These are phyloP conservation scores for Lentinula aciculospora DNA, from an alignment of 768 basidiomycete species.

Conservation along the genomic window DNA sequence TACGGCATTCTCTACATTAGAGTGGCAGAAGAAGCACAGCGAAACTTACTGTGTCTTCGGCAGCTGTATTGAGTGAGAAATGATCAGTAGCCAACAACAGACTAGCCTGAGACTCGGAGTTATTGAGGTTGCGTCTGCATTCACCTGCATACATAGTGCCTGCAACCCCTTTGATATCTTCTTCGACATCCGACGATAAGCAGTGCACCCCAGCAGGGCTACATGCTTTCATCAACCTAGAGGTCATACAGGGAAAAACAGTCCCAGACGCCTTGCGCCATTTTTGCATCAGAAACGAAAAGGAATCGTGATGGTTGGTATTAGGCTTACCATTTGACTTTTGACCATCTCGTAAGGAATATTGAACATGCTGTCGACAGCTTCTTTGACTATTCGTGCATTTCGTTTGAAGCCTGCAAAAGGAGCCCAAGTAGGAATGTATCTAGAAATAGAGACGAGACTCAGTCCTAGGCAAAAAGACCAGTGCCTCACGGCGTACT, in stretches of 20 bases:
- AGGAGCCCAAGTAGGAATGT: constrained; percentile 47
- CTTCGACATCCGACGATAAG: constrained; percentile 36
- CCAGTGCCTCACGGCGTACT: constrained; percentile 16
- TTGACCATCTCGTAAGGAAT: constrained; percentile 47
- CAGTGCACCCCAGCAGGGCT: constrained; percentile 25
- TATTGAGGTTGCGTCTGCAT: constrained; percentile 7
- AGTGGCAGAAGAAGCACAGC: neutral
- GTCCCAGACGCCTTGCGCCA: constrained; percentile 32
- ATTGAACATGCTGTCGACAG: constrained; percentile 43
- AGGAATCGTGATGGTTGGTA: neutral
- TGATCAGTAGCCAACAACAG: too few relatives aligned
- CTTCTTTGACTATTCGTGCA: constrained; percentile 33
- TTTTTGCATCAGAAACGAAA: neutral
- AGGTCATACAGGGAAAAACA: constrained; percentile 39
- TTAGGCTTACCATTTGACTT: constrained; percentile 35
- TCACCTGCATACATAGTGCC: constrained; percentile 46
- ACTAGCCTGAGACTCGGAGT: neutral
- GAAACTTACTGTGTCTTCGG: constrained; percentile 30
- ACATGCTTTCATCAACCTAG: constrained; percentile 35
- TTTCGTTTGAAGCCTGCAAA: constrained; percentile 41
- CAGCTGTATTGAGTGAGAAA: constrained; percentile 20
- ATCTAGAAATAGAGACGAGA: constrained; percentile 19
- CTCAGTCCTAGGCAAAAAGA: neutral
- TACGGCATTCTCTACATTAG: constrained; percentile 14
- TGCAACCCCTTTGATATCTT: constrained; percentile 52